Conservation (phyloP, 371 early-diverging fungal genomes). For the Lichtheimia ornata region DNA sequence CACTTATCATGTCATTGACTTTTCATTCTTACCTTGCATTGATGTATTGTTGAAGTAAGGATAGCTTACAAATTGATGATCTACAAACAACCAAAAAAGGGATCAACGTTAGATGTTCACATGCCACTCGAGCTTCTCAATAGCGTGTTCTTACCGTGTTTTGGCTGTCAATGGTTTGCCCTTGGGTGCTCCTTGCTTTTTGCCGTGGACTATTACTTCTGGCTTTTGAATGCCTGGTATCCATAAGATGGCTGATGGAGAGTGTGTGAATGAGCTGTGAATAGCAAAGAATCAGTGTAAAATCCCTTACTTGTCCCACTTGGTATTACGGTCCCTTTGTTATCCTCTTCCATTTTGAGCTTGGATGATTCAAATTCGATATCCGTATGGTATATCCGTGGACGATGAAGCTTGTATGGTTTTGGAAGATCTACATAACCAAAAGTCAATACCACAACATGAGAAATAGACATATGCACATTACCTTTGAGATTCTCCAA, state of each 20-base stretch:
- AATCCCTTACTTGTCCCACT: conserved; percentile 35
- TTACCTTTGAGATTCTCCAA: conserved; percentile 28
- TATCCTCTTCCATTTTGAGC: conserved; percentile 27
- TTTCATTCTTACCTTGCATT: background rate
- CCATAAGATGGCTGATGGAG: conserved; percentile 54
- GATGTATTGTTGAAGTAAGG: conserved; percentile 30
- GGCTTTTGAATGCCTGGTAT: conserved; percentile 40
- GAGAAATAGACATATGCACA: background rate
- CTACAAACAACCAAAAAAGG: conserved; percentile 19
- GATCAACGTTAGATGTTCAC: conserved; percentile 14
- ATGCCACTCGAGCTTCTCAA: background rate
- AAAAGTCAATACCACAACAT: background rate
- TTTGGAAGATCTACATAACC: conserved; percentile 20
- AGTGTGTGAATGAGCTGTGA: background rate
- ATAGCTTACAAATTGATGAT: conserved; percentile 46
- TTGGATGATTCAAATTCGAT: conserved; percentile 54
- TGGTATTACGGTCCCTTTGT: conserved; percentile 37
- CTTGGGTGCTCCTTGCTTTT: conserved; percentile 56
- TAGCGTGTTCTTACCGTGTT: conserved; percentile 31
- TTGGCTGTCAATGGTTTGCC: conserved; percentile 42
- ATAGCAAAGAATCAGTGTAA: background rate
- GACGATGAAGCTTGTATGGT: conserved; percentile 30
- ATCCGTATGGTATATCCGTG: conserved; percentile 28
- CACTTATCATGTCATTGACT: background rate
- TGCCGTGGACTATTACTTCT: conserved; percentile 63